Evolutionary conservation across 1,284 basidiomycete genomes (phyloP).

Genomic region (Agaricales sp.): DNA sequence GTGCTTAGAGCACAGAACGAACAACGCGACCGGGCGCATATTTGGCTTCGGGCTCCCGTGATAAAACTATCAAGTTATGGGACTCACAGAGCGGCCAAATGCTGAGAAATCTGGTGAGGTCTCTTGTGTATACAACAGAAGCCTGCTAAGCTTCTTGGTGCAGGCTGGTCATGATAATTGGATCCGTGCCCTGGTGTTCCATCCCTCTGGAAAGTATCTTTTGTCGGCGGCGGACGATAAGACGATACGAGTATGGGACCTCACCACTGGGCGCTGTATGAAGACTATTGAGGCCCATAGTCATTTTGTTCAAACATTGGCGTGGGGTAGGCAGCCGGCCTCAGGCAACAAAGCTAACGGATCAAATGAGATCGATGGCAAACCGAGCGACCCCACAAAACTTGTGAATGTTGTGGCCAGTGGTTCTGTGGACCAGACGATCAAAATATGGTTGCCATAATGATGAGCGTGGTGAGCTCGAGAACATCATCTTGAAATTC

Average conservation of each 20-base stretch:
- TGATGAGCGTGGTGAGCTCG: too few relatives aligned
- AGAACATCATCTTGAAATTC: too few relatives aligned
- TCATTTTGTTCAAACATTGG: slow-evolving; percentile 58
- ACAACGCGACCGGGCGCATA: slow-evolving; percentile 43
- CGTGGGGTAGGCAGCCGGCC: slow-evolving; percentile 50
- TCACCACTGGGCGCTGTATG: slow-evolving; percentile 53
- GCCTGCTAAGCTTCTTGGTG: slow-evolving; percentile 2
- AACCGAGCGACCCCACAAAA: slow-evolving; percentile 24
- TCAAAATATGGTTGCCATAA: slow-evolving; percentile 2
- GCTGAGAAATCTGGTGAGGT: slow-evolving; percentile 45
- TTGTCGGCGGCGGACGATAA: slow-evolving; percentile 72
- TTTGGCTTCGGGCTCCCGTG: slow-evolving; percentile 75
- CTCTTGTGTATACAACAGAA: not conserved
- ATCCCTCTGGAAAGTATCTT: slow-evolving; percentile 63
- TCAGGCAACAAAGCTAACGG: slow-evolving; percentile 26
- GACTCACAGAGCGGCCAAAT: slow-evolving; percentile 71
- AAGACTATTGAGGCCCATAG: slow-evolving; percentile 65
- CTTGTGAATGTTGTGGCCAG: slow-evolving; percentile 60
- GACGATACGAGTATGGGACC: slow-evolving; percentile 70
- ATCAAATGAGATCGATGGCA: slow-evolving; percentile 21
- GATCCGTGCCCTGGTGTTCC: slow-evolving; percentile 60
- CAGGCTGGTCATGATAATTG: slow-evolving; percentile 54
- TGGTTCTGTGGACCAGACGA: slow-evolving; percentile 47
- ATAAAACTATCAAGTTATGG: slow-evolving; percentile 87
- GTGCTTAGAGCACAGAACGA: slow-evolving; percentile 30